Percentiles rank a stretch among this genome's conserved stretches.
Evolutionary conservation across 1,139 yeast genomes (phyloP).

Genomic region (Kodamaea ohmeri): DNA sequence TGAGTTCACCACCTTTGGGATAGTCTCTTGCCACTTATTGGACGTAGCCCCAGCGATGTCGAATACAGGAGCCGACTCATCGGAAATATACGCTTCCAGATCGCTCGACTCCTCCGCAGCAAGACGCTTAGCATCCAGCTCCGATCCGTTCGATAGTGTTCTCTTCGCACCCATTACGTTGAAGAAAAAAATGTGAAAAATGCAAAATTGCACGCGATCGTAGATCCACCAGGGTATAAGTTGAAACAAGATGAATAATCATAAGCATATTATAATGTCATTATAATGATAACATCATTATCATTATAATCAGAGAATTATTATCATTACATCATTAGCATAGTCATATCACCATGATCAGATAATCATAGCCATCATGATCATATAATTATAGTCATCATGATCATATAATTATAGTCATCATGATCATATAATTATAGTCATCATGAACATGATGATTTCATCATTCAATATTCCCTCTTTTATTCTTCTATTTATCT

Average conservation of each 20-base stretch:
- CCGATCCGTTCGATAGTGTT: conserved; percentile 12
- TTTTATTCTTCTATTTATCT: background rate
- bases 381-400: too few species aligned
- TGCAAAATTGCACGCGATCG: background rate
- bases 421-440: too few species aligned
- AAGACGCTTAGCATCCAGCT: conserved; percentile 6
- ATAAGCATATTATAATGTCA: too few species aligned
- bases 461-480: too few species aligned
- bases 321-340: too few species aligned
- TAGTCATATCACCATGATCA: too few species aligned
- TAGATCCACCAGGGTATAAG: conserved; percentile 1
- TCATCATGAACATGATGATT: too few species aligned
- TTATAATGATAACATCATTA: too few species aligned
- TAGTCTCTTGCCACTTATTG: conserved; percentile 70
- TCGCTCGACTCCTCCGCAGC: conserved; percentile 2
- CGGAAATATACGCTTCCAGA: conserved; percentile 8
- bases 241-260: background rate
- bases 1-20: conserved; percentile 75
- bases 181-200: conserved; percentile 1
- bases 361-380: too few species aligned
- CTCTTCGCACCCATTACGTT: conserved; percentile 7
- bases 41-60: conserved; percentile 7
- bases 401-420: too few species aligned
- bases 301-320: too few species aligned
- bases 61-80: conserved; percentile 1